These are phyloP conservation scores for Agastache rugosa DNA, from an alignment of 257 asterid genomes.

Conservation along the genomic window DNA sequence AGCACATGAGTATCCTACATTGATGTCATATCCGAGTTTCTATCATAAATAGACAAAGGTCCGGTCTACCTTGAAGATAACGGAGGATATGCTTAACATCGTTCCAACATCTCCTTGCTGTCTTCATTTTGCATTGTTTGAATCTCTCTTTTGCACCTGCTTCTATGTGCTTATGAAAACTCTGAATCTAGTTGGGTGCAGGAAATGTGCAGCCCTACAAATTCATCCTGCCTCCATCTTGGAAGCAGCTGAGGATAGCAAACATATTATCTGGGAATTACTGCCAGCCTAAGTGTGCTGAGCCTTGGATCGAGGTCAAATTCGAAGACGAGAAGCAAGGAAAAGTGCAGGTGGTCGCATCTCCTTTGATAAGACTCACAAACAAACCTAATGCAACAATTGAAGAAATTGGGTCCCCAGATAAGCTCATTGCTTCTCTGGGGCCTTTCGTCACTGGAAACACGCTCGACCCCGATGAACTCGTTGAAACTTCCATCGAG, in stretches of 20 bases:
- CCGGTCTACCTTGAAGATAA: too few relatives aligned
- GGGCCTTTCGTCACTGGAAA: conserved; percentile 98
- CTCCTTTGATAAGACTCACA: conserved; percentile 90
- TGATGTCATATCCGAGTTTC: too few relatives aligned
- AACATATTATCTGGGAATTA: conserved; percentile 95
- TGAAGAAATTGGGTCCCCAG: conserved; percentile 95
- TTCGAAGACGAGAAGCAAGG: conserved; percentile 91
- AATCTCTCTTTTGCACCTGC: neutral
- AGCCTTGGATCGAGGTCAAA: conserved; percentile 97
- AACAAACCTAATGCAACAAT: conserved; percentile 91
- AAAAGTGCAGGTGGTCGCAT: conserved; percentile 87
- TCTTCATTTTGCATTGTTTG: neutral
- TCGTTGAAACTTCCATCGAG: conserved; percentile 72
- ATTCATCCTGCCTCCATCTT: conserved; percentile 88
- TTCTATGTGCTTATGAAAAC: conserved; percentile 61
- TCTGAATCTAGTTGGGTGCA: conserved; percentile 85
- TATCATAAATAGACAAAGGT: too few relatives aligned
- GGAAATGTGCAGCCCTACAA: conserved; percentile 98
- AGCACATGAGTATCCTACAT: too few relatives aligned
- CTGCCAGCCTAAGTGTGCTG: conserved; percentile 99
- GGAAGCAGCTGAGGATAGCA: conserved; percentile 92
- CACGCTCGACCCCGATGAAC: conserved; percentile 86
- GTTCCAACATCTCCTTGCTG: too few relatives aligned
- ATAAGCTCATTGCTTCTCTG: conserved; percentile 88
- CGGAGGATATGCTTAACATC: too few relatives aligned